Base-by-base conservation (phyloP, 495 filamentous ascomycete genomes). In the Lentithecium fluviatile region DNA sequence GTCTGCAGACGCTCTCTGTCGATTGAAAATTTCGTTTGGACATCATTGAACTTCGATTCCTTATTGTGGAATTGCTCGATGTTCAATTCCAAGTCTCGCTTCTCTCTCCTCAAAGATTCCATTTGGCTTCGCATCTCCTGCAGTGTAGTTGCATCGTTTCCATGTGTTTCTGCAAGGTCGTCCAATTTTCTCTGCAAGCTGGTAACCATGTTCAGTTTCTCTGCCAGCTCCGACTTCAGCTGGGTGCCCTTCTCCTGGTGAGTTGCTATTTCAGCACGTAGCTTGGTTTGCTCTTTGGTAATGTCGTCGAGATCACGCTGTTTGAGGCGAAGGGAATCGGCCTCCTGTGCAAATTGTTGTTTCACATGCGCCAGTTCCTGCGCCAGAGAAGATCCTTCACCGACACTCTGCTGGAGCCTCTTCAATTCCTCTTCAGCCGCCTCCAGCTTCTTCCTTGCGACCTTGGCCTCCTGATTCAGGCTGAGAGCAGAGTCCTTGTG, bases 81-180 rank as follows among this genome's bases (percentile, higher is more conserved):
- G 55, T 49, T 25, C 32, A 40, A 55, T 45, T 59, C 42, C 8
- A 60, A 34, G 5, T 65, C 58, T 37, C 29, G 5, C 10, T 51
- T 57, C 23, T 51, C 46, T 12, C 58, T 49, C 45, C 60, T 55
- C 17, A 66, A 36, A 1, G 29, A 34, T 5, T 24, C 36, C 3
- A 48, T 42, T 15, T 34, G 17, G 13, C 58, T 23, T 19, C 48
- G 20, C 23, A n/a, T 1, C 21, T 64, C 47, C 45, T 52, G 49
- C 42, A 70, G 29, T 38, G 60, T 40, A 11, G 49, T 45, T 11
- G 48, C 12, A 32, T 60, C 13, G n/a, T 61, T 26, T 37, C 49
- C 51, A 25, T 37, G 26, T 8, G 52, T 23, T 13, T 66, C 34
- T 26, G 37, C 37, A 6, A 40, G 25, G 23, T 20, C 25, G 12